phyloP scores from a whole-genome alignment of 225 moss, liverwort and hornwort species.

The Sphagnum tenellum region DNA sequence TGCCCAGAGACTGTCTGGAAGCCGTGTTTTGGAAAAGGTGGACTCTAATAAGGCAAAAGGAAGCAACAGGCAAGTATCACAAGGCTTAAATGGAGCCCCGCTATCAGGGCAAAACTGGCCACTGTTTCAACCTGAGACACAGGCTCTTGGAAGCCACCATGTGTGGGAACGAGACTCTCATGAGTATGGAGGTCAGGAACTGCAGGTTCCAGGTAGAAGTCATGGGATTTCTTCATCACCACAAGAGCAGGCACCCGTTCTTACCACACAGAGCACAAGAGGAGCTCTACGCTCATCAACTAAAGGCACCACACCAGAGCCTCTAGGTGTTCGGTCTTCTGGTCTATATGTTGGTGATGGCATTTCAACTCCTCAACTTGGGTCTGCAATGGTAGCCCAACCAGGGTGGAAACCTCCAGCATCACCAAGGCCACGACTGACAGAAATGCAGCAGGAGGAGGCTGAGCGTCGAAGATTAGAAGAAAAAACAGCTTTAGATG shows the following conservation, averaged over 20 bases:
- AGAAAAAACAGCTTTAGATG: constrained; percentile 38
- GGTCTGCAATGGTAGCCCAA: constrained; percentile 8
- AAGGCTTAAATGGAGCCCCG: no score
- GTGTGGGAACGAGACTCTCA: constrained; percentile 6
- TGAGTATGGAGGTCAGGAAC: constrained; percentile 5
- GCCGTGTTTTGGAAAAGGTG: not conserved
- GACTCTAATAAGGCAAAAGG: no score
- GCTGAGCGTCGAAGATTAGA: constrained; percentile 40
- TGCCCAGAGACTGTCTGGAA: constrained; percentile 20
- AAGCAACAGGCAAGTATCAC: no score
- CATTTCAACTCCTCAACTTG: no score
- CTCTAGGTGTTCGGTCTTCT: not conserved
- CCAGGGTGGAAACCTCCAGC: constrained; percentile 52
- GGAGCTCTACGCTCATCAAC: constrained; percentile 37
- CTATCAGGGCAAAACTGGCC: no score
- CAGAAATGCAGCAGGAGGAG: constrained; percentile 64
- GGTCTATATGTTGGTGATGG: no score
- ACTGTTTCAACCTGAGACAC: not conserved
- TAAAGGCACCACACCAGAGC: constrained; percentile 14
- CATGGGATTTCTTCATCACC: not conserved
- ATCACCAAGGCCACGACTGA: constrained; percentile 36
- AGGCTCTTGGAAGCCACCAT: constrained; percentile 16
- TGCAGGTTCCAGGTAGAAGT: constrained; percentile 1
- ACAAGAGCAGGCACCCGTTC: constrained; percentile 20
- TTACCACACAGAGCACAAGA: constrained; percentile 21